Base-by-base conservation (phyloP, 2,329 filamentous ascomycete genomes). In the Aspergillus sclerotialis region DNA sequence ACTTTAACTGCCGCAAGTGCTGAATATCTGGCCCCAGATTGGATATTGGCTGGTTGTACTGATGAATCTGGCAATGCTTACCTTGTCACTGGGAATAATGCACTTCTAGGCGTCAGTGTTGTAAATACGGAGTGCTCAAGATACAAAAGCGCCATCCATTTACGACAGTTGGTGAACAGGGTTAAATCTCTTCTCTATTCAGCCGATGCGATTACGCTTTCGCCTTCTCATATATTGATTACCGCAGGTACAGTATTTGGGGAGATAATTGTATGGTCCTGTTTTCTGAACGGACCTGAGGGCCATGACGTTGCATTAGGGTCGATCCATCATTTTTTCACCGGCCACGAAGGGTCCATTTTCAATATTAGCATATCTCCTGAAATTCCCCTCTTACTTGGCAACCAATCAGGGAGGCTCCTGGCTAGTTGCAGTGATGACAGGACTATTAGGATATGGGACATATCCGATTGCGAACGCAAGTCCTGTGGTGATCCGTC, bases 391-490 rank as follows among this genome's bases (percentile, higher is more conserved):
- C 45, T 62, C 14, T 42, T 56, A 2, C 56, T 63, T 10, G 48
- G 42, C 11, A 65, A 64, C 0, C 54, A 52, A 5, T 55, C 55
- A 13, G 64, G 67, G 16, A 71, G 84, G 33, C 59, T 94, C n/a
- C 69, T 98, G 21, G 84, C 82, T 10, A 95, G 85, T 50, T 98
- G 92, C 56, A 96, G 90, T 52, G 92, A 98, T 54, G 92, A 98
- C 60, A 75, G 92, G 32, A 94, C 88, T 0, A 78, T 98, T 14
- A 74, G 85, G 10, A 64, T 96, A 2, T 96, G 92, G 90, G 78
- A 94, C 52, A 76, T 95, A 6, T 79, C 80, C 0, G 70, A 78
- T 36, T 65, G 68, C 24, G 53, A 54, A 4, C 39, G 56, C 2
- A 50, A 47, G 1, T 45, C 50, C 2, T 42, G 43, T 4, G 49